phyloP scores from a whole-genome alignment of 2,329 filamentous ascomycete genomes.

The Aureobasidium leucospermi region DNA sequence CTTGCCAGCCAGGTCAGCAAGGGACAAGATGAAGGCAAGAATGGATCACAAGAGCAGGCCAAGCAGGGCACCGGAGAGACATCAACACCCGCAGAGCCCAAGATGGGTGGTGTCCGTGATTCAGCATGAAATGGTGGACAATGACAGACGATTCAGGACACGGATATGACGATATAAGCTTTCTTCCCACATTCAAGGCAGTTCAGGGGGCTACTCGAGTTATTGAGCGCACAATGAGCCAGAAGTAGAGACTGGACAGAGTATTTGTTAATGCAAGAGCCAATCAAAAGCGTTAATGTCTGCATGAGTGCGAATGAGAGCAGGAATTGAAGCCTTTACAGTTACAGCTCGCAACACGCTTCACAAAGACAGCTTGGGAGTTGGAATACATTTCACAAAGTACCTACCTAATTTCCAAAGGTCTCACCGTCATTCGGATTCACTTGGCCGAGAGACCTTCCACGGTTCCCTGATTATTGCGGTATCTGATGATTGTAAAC shows the following conservation, averaged over 20 bases:
- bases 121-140: not conserved
- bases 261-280: slow-evolving; percentile 3
- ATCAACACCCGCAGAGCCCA: slow-evolving; percentile 23
- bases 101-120: slow-evolving; percentile 19
- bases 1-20: slow-evolving; percentile 76
- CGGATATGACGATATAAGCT: slow-evolving; percentile 11
- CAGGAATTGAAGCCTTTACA: too few relatives aligned
- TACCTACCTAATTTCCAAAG: not conserved
- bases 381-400: too few relatives aligned
- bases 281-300: slow-evolving; percentile 4
- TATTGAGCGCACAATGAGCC: not conserved
- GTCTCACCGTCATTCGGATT: not conserved
- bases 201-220: not conserved
- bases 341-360: too few relatives aligned
- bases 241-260: not conserved
- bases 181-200: not conserved
- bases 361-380: too few relatives aligned
- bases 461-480: too few relatives aligned
- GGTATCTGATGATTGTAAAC: too few relatives aligned
- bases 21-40: slow-evolving; percentile 36
- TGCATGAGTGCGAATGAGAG: not conserved
- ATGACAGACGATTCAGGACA: slow-evolving; percentile 4
- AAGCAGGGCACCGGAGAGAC: slow-evolving; percentile 16
- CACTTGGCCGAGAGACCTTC: not conserved
- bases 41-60: slow-evolving; percentile 21